A percentile compares a stretch with the other conserved stretches of the same genome.
Conservation (phyloP, 441 rosid species). For the Sinapis alba region DNA sequence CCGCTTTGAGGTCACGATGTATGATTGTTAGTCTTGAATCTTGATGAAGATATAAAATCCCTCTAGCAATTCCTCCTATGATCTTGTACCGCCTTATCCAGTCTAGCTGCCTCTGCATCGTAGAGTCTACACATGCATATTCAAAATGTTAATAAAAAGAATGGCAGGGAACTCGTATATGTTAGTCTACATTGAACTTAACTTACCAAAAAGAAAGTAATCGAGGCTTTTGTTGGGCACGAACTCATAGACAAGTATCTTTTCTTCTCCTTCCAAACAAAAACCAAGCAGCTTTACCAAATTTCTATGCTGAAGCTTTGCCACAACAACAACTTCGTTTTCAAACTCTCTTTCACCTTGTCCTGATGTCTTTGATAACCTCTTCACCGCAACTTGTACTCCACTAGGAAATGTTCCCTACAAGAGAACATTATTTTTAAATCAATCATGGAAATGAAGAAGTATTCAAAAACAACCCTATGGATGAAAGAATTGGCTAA, state of each 20-base stretch:
- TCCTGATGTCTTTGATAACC: constrained; percentile 9
- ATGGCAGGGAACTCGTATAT: neutral
- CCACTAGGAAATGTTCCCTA: constrained; percentile 9
- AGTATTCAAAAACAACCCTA: neutral
- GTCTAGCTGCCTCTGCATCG: neutral
- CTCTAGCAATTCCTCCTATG: constrained; percentile 14
- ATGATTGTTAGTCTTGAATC: constrained; percentile 1
- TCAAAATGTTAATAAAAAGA: neutral
- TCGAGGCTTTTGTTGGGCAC: constrained; percentile 20
- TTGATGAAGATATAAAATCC: constrained; percentile 4
- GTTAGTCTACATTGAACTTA: neutral
- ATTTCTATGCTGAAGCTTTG: constrained; percentile 5
- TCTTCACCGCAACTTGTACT: constrained; percentile 14
- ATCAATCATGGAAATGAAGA: no score
- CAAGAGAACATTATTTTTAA: neutral
- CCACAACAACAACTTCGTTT: constrained; percentile 13
- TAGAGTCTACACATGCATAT: neutral
- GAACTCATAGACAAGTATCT: constrained; percentile 2
- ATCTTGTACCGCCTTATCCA: neutral
- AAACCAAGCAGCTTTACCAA: neutral
- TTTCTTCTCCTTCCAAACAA: neutral
- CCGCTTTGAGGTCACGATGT: constrained; percentile 6
- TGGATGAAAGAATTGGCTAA: neutral
- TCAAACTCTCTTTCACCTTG: constrained; percentile 11
- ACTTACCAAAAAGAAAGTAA: constrained; percentile 6